Evolutionary conservation across 129 eudicot genomes (phyloP).

Genomic region (Flaveria linearis): DNA sequence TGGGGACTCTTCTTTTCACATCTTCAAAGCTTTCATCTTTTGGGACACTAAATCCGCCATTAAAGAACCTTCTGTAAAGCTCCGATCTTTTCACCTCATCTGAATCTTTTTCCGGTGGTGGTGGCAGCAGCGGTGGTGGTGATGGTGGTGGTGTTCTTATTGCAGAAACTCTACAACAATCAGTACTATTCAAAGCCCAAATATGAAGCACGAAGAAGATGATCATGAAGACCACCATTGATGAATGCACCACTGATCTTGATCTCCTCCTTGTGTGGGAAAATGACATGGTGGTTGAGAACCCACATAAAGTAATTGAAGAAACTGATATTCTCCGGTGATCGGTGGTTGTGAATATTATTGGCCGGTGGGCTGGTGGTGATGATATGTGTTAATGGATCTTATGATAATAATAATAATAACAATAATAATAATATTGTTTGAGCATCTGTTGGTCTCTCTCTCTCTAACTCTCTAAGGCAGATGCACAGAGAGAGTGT

Average conservation of each 20-base stretch:
- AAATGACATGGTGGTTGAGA: constrained; percentile 62
- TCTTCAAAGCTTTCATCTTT: constrained; percentile 40
- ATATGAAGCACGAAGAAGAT: constrained; percentile 45
- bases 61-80: constrained; percentile 52
- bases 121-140: neutral
- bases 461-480: neutral
- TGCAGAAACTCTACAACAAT: constrained; percentile 46
- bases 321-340: constrained; percentile 12
- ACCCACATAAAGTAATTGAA: constrained; percentile 52
- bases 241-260: constrained; percentile 21
- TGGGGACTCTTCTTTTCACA: constrained; percentile 73
- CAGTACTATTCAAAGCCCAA: constrained; percentile 34
- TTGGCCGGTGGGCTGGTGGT: neutral
- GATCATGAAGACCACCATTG: constrained; percentile 42
- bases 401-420: no score
- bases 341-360: no score
- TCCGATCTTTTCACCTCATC: constrained; percentile 42
- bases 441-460: constrained; percentile 8
- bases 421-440: neutral
- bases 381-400: no score
- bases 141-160: constrained; percentile 37
- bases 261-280: constrained; percentile 45
- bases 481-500: neutral
- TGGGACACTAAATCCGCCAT: constrained; percentile 27
- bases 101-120: constrained; percentile 20